Evolutionary conservation across 2,329 filamentous ascomycete genomes (phyloP).

Genomic region (Epichloe sibirici): DNA sequence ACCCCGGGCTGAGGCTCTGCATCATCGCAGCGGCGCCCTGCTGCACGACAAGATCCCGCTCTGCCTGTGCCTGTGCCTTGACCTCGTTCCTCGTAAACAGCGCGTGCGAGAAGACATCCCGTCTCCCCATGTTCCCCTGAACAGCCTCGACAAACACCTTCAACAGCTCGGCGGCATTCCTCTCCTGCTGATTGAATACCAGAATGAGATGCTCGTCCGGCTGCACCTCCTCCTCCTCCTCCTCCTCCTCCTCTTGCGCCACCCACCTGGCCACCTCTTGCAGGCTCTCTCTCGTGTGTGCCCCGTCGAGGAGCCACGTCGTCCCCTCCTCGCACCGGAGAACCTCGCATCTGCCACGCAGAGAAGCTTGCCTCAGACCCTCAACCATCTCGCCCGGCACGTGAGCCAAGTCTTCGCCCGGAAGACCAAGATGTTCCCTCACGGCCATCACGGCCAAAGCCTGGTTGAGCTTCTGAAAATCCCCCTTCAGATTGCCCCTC

Average conservation of each 20-base stretch:
- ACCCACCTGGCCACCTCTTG: constrained; percentile 70
- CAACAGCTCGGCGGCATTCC: constrained; percentile 58
- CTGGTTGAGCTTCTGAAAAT: constrained; percentile 47
- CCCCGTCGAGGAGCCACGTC: constrained; percentile 76
- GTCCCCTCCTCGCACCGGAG: constrained; percentile 37
- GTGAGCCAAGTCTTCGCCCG: constrained; percentile 11
- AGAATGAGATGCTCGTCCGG: constrained; percentile 35
- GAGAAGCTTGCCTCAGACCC: constrained; percentile 54
- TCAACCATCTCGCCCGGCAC: constrained; percentile 36
- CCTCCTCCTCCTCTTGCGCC: constrained; percentile 25
- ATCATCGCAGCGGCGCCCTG: constrained; percentile 50
- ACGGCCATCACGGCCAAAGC: constrained; percentile 45
- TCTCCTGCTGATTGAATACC: constrained; percentile 88
- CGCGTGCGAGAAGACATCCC: constrained; percentile 51
- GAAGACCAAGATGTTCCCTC: constrained; percentile 38
- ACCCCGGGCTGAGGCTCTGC: constrained; percentile 37
- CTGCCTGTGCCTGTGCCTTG: constrained; percentile 2
- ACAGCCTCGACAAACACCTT: constrained; percentile 48
- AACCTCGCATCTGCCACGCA: constrained; percentile 69
- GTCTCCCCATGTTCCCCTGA: constrained; percentile 22
- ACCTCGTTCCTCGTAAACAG: constrained; percentile 69
- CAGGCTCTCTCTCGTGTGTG: constrained; percentile 78
- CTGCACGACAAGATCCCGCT: constrained; percentile 47
- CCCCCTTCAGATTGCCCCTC: constrained; percentile 28
- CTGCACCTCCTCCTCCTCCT: constrained; percentile 13